Evolutionary conservation across 805 yeast genomes (phyloP).

Genomic region (Teunomyces stri): DNA sequence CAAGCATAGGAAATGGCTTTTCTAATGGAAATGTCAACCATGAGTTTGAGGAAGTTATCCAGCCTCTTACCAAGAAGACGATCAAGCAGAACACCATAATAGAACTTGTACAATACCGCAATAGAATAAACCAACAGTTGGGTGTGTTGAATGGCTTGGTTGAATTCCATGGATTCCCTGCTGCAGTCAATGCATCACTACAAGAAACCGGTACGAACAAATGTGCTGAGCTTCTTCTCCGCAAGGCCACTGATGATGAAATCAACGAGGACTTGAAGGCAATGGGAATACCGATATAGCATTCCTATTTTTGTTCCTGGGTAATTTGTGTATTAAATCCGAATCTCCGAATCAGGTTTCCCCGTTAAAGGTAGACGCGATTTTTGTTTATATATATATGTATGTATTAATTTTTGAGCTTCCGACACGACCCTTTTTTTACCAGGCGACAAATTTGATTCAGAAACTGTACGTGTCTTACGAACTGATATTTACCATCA

Average conservation of each 20-base stretch:
- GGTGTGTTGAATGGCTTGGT: constrained; percentile 67
- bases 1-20: constrained; percentile 4
- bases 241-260: constrained; percentile 68
- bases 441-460: not conserved
- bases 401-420: not conserved
- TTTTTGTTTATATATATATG: not conserved
- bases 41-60: constrained; percentile 6
- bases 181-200: constrained; percentile 52
- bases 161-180: constrained; percentile 75
- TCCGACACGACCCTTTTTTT: not conserved
- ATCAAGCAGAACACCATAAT: constrained; percentile 35
- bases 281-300: constrained; percentile 45
- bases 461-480: constrained; percentile 2
- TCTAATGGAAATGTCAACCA: constrained; percentile 4
- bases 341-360: not conserved
- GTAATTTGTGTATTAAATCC: not conserved
- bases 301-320: not conserved
- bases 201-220: constrained; percentile 18
- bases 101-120: constrained; percentile 61
- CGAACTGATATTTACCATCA: not conserved
- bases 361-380: not conserved
- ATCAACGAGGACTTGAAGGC: constrained; percentile 67
- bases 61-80: constrained; percentile 30
- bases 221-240: constrained; percentile 42
- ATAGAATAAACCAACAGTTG: constrained; percentile 64